Base-by-base conservation (phyloP, 2,329 filamentous ascomycete species). In the Hysterium pulicare region DNA sequence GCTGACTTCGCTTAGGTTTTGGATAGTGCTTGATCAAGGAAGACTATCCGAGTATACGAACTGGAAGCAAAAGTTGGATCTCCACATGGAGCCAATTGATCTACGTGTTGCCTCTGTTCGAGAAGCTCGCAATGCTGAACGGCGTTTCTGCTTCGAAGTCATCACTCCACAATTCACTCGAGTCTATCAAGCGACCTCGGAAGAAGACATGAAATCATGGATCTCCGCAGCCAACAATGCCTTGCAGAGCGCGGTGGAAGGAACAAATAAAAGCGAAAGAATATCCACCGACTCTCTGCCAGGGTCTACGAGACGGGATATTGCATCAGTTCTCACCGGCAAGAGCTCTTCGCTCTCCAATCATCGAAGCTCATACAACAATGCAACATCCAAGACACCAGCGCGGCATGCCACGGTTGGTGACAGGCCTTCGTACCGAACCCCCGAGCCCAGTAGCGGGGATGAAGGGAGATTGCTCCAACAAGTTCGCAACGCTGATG, bases 1-100 rank as follows among this genome's bases (percentile, higher is more conserved):
- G 26, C 54, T 73, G 54, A 72, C 43, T 13, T 30, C 33, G 16
- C 15, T 20, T 55, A 94, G 90, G 62, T 98, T 97, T 69, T 98
- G 93, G 93, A 94, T 98, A 50, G 93, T 98, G 2, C 76, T 98
- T 33, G 94, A 97, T 63, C 90, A 95, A 67, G 93, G 93, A 19
- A 95, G 93, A 64, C 77, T 98, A 13, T 96, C 91, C 1, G 93
- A 98, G 62, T 98, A 98, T 69, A 95, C 90, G 64, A 97, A 98
- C 66, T 98, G 93, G 93, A 98, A 98, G 69, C 89, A 98, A 64
- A 91, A 83, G 64, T 79, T 98, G 19, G 93, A 98, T 67, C 74
- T 97, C 20, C 94, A 98, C 64, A 97, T 95, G 82, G 93, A 97
- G 2, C 93, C 93, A 0, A 97, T 98, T 51, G 94, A 98, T 66